phyloP scores from a whole-genome alignment of 352 stramenopile genomes.

The Pythium diclinum region DNA sequence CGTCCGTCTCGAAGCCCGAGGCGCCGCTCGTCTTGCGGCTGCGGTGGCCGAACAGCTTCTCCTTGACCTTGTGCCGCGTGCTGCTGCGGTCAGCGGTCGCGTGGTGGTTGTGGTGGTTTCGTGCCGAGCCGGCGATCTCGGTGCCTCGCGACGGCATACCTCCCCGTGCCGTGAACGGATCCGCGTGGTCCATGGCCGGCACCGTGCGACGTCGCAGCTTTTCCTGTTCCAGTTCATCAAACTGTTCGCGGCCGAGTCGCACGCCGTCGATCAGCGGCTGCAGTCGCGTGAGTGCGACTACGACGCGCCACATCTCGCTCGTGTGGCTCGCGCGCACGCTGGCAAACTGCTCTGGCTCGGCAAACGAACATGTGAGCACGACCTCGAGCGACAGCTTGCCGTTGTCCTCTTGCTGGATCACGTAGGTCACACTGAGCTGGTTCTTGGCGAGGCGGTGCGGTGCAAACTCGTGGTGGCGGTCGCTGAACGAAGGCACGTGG shows the following conservation, averaged over 20 bases:
- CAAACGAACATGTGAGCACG: slow-evolving; percentile 40
- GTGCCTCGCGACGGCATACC: slow-evolving; percentile 13
- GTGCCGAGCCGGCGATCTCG: slow-evolving; percentile 11
- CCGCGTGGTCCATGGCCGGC: not conserved
- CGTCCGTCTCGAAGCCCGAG: slow-evolving; percentile 9
- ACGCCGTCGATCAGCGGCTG: slow-evolving; percentile 47
- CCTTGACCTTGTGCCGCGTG: slow-evolving; percentile 24
- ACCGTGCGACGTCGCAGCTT: slow-evolving; percentile 13
- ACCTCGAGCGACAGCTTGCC: slow-evolving; percentile 60
- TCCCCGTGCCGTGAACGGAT: not conserved
- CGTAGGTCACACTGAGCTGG: slow-evolving; percentile 68
- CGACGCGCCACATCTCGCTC: slow-evolving; percentile 49
- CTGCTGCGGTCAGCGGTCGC: slow-evolving; percentile 12
- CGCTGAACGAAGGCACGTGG: slow-evolving; percentile 32
- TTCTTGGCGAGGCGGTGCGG: slow-evolving; percentile 33
- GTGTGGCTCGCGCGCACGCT: slow-evolving; percentile 35
- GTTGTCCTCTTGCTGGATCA: slow-evolving; percentile 49
- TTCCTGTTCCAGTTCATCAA: not conserved
- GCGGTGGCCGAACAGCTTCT: slow-evolving; percentile 16
- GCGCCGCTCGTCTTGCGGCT: slow-evolving; percentile 21
- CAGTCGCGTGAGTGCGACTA: slow-evolving; percentile 52
- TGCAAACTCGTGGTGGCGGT: slow-evolving; percentile 33
- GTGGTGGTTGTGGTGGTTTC: not conserved
- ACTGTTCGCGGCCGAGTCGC: slow-evolving; percentile 31
- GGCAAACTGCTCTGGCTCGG: slow-evolving; percentile 16